These are phyloP conservation scores for Lupinus albus DNA, from an alignment of 306 rosid species.

Conservation along the genomic window DNA sequence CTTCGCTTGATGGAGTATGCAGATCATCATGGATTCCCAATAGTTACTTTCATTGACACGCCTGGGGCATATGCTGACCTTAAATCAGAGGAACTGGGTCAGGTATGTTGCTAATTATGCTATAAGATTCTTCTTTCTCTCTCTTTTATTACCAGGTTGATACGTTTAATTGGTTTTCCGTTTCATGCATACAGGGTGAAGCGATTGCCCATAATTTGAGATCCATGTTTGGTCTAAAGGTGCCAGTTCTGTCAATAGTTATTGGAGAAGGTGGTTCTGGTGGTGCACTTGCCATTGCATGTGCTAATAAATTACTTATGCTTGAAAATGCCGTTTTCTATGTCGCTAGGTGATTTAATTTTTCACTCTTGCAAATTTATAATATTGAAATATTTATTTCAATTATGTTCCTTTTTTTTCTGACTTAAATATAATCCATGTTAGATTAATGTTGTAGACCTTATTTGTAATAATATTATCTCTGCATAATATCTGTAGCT, in stretches of 20 bases:
- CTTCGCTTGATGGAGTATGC: conserved; percentile 88
- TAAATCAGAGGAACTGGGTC: conserved; percentile 85
- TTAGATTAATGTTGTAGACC: conserved; percentile 37
- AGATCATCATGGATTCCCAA: conserved; percentile 89
- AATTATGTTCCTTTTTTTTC: not conserved
- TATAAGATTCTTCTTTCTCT: conserved; percentile 27
- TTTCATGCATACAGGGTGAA: conserved; percentile 83
- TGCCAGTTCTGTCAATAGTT: conserved; percentile 84
- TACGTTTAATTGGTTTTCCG: conserved; percentile 37
- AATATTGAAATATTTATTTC: conserved; percentile 22
- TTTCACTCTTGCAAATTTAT: conserved; percentile 33
- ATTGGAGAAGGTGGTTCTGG: conserved; percentile 99
- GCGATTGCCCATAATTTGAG: conserved; percentile 94
- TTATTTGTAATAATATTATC: conserved; percentile 26
- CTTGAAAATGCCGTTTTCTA: conserved; percentile 97
- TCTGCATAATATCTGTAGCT: conserved; percentile 21
- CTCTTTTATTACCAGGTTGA: conserved; percentile 34
- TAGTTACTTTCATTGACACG: conserved; percentile 87
- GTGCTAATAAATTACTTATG: conserved; percentile 93
- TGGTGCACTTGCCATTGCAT: conserved; percentile 98
- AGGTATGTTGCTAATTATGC: conserved; percentile 57
- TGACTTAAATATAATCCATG: conserved; percentile 12
- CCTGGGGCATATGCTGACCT: conserved; percentile 98
- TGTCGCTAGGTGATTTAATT: conserved; percentile 83
- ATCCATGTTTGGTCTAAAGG: conserved; percentile 92